Conservation (phyloP, 495 filamentous ascomycete species). For the Hapsidospora chrysogenum region DNA sequence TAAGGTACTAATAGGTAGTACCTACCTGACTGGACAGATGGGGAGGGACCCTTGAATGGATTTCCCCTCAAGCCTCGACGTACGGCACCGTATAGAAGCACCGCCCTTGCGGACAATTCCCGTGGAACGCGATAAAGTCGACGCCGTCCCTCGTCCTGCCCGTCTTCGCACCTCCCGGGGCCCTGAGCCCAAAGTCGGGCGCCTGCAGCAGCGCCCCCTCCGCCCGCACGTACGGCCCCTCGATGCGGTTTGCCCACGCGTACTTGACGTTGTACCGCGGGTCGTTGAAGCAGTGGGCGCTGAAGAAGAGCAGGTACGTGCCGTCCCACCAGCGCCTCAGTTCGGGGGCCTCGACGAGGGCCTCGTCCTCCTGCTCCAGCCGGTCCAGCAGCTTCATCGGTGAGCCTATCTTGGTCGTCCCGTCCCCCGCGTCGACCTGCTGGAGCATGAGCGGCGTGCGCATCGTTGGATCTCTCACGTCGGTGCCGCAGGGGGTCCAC, state of each 20-base stretch:
- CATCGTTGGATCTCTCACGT: slow-evolving; percentile 23
- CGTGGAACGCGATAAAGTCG: no score
- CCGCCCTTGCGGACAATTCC: no score
- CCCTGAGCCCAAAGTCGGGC: slow-evolving; percentile 23
- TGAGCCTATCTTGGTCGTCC: slow-evolving; percentile 30
- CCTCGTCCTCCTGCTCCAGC: slow-evolving; percentile 34
- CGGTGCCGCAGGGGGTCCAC: slow-evolving; percentile 41
- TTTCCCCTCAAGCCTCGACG: no score
- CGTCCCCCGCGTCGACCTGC: slow-evolving; percentile 33
- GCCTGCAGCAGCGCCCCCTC: slow-evolving; percentile 20
- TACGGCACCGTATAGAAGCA: no score
- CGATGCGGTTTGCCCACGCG: slow-evolving; percentile 26
- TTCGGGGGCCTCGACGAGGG: slow-evolving; percentile 44
- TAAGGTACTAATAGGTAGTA: no score
- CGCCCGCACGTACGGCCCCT: slow-evolving; percentile 28
- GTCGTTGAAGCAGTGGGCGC: slow-evolving; percentile 37
- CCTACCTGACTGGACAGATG: no score
- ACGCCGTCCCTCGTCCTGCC: slow-evolving; percentile 25
- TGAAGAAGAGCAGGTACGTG: slow-evolving; percentile 45
- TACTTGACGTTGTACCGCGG: slow-evolving; percentile 37
- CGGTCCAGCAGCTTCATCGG: slow-evolving; percentile 39
- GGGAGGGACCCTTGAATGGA: no score
- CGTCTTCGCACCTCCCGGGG: slow-evolving; percentile 36
- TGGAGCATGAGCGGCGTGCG: slow-evolving; percentile 46
- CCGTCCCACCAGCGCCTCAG: slow-evolving; percentile 27